Evolutionary conservation across 2,329 filamentous ascomycete species (phyloP).

Genomic region (Sporothrix pallida): DNA sequence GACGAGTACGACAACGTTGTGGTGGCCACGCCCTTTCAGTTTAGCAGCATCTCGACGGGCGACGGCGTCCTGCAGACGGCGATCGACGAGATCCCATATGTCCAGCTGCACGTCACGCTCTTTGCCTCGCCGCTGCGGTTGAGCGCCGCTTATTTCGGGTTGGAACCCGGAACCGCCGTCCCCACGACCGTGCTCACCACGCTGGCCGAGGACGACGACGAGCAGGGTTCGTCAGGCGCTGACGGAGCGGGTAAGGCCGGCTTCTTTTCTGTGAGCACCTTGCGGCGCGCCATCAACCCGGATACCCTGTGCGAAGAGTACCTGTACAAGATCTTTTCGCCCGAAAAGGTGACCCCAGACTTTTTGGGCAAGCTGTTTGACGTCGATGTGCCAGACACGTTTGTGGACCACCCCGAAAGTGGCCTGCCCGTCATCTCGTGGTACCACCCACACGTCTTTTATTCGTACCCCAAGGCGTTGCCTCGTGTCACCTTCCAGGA

Average conservation of each 20-base stretch:
- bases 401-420: constrained; percentile 47
- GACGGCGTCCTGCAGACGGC: constrained; percentile 69
- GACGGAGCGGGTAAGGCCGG: constrained; percentile 72
- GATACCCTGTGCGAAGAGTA: constrained; percentile 59
- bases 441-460: constrained; percentile 78
- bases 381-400: constrained; percentile 52
- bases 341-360: constrained; percentile 56
- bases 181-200: constrained; percentile 86
- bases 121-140: constrained; percentile 79
- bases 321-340: constrained; percentile 70
- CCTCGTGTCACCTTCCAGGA: constrained; percentile 89
- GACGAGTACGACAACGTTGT: constrained; percentile 76
- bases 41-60: constrained; percentile 69
- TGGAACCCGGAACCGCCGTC: constrained; percentile 61
- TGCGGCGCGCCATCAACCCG: constrained; percentile 69
- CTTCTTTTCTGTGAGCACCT: constrained; percentile 85
- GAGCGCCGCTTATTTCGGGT: constrained; percentile 73
- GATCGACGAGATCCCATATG: constrained; percentile 84
- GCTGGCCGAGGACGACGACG: constrained; percentile 64
- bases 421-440: constrained; percentile 67
- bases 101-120: constrained; percentile 84
- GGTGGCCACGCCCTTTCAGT: constrained; percentile 84
- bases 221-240: constrained; percentile 49
- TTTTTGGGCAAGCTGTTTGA: constrained; percentile 62
- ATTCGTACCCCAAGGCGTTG: constrained; percentile 84